A percentile compares a stretch with the other conserved stretches of the same genome.
These are phyloP conservation scores for Hypoxylon sp. DNA, from an alignment of 2,329 filamentous ascomycete species.

Conservation along the genomic window DNA sequence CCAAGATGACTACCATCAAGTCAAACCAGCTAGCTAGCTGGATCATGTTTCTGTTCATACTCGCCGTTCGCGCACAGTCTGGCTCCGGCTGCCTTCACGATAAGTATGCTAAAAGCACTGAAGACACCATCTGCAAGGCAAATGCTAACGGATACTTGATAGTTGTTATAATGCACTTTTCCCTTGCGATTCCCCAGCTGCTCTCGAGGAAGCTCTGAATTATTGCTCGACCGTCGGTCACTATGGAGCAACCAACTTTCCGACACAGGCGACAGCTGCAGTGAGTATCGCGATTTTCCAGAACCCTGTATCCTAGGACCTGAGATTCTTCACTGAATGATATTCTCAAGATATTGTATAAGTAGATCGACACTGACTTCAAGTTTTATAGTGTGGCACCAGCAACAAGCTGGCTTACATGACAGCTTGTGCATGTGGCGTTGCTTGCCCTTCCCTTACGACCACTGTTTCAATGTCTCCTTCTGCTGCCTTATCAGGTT, in stretches of 20 bases:
- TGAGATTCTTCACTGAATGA: background rate
- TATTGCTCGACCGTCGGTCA: conserved; percentile 39
- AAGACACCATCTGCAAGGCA: too few species aligned
- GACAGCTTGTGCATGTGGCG: conserved; percentile 36
- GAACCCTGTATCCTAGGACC: too few species aligned
- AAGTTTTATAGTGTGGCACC: conserved; percentile 33
- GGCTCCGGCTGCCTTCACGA: conserved; percentile 34
- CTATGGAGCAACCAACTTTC: conserved; percentile 39
- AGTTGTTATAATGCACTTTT: conserved; percentile 42
- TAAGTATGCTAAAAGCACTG: too few species aligned
- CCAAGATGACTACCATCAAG: conserved; percentile 26
- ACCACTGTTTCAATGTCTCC: conserved; percentile 11
- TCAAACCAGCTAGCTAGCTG: conserved; percentile 20
- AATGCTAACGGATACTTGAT: background rate
- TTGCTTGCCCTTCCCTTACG: conserved; percentile 25
- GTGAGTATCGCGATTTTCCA: too few species aligned
- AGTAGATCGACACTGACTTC: conserved; percentile 5
- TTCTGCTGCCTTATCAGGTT: background rate
- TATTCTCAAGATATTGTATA: background rate
- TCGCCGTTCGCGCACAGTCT: conserved; percentile 23
- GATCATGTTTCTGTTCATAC: conserved; percentile 32
- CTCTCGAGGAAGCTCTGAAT: conserved; percentile 27
- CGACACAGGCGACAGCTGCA: conserved; percentile 36
- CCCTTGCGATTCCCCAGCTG: conserved; percentile 34
- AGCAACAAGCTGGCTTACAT: conserved; percentile 33